Percentiles rank a stretch among this genome's conserved stretches.
These are phyloP conservation scores for Nowakowskiella sp. DNA, from an alignment of 192 early-diverging fungal genomes.

Conservation along the genomic window DNA sequence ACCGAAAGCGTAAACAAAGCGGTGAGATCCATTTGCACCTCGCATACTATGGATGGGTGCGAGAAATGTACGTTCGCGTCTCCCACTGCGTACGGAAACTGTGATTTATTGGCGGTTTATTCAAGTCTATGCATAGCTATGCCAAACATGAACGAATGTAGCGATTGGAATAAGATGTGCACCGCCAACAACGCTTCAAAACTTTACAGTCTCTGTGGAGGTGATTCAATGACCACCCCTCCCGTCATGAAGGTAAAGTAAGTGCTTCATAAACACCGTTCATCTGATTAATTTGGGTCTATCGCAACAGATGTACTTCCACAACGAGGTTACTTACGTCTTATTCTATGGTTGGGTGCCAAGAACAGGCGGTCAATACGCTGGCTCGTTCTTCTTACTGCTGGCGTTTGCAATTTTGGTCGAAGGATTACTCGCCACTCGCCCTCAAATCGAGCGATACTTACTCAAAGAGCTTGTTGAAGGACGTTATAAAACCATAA, in stretches of 20 bases:
- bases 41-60: not conserved
- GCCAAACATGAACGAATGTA: constrained; percentile 35
- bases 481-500: too few relatives aligned
- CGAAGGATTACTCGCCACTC: constrained; percentile 23
- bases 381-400: constrained; percentile 31
- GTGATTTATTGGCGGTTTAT: constrained; percentile 43
- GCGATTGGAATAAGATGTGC: not conserved
- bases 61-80: not conserved
- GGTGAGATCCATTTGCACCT: not conserved
- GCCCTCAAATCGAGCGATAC: constrained; percentile 10
- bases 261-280: constrained; percentile 14
- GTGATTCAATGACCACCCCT: not conserved
- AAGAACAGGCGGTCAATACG: constrained; percentile 26
- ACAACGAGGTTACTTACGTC: constrained; percentile 29
- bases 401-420: constrained; percentile 32
- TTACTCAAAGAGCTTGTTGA: constrained; percentile 3
- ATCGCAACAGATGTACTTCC: constrained; percentile 41
- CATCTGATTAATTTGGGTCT: constrained; percentile 20
- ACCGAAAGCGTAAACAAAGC: not conserved
- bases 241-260: constrained; percentile 1
- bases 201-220: not conserved
- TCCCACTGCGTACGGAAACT: constrained; percentile 3
- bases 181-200: not conserved
- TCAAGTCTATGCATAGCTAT: constrained; percentile 41
- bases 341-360: constrained; percentile 45